A percentile compares a stretch with the other conserved stretches of the same genome.
These are phyloP conservation scores for Debaryomyces castellii DNA, from an alignment of 805 yeast species.

Conservation along the genomic window DNA sequence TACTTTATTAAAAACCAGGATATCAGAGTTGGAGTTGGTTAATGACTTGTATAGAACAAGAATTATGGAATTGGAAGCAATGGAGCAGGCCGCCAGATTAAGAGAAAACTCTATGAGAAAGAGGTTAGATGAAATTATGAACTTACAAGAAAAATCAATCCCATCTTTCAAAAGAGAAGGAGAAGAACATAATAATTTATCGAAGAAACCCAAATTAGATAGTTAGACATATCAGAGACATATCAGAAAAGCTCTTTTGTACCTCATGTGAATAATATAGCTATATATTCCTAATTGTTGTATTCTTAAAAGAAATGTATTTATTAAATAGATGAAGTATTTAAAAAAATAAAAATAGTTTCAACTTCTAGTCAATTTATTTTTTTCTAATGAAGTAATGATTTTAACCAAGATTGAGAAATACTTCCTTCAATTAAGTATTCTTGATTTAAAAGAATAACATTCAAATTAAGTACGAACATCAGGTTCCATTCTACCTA, in stretches of 20 bases:
- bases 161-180: constrained; percentile 24
- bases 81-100: constrained; percentile 55
- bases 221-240: too few relatives aligned
- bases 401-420: too few relatives aligned
- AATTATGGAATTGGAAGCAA: constrained; percentile 76
- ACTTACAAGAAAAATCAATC: constrained; percentile 19
- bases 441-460: too few relatives aligned
- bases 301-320: not conserved
- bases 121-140: constrained; percentile 46
- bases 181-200: constrained; percentile 14
- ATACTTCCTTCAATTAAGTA: too few relatives aligned
- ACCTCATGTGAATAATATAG: too few relatives aligned
- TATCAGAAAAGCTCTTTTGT: too few relatives aligned
- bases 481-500: constrained; percentile 85
- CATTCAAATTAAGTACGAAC: constrained; percentile 72
- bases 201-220: constrained; percentile 13
- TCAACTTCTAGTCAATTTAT: not conserved
- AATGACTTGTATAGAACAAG: constrained; percentile 84
- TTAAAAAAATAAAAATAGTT: not conserved
- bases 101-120: constrained; percentile 49
- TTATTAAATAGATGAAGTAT: not conserved
- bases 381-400: not conserved
- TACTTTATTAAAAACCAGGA: constrained; percentile 63
- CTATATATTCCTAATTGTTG: not conserved
- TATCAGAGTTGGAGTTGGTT: constrained; percentile 85